Evolutionary conservation across 495 filamentous ascomycete species (phyloP), one percentile per base, ranked within the genome.

Genomic region (Chaetomium tenue): DNA sequence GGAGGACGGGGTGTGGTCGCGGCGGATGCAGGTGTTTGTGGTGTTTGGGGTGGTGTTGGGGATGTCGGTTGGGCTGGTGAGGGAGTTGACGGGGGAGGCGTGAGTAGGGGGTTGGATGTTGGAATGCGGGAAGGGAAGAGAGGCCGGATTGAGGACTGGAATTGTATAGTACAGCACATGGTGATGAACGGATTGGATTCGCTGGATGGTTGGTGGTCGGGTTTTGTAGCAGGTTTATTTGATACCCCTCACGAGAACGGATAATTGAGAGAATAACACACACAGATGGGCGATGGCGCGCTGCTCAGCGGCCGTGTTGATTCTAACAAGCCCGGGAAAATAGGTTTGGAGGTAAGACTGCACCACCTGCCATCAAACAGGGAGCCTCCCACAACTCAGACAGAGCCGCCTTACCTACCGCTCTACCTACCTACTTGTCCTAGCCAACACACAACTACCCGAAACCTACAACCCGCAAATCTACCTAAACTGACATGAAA

Each of bases 1-100:
- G 60, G 93, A 97, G 77, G 91, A 95, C 64, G 92, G 92, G 13
- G 87, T 97, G 63, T 96, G 91, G 86, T 89, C 87, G 46, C 84
- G 86, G 77, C 76, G 92, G 70, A 88, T 90, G 82, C 84, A 90
- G 70, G 84, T 95, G 67, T 92, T 93, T 66, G 90, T 97, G 18
- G 85, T 88, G 69, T 84, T 90, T 37, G 94, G 94, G 1, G 82
- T 96, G 25, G 61, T 94, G 59, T 71, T 81, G 66, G 76, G 77
- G 46, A 42, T 82, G 0, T 56, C 70, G 44, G 75, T 81, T 9
- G 80, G 79, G 11, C 64, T 79, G 33, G 74, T 81, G 26, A 74
- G 75, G 62, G 73, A 61, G 61, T 68, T 82, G 23, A 75, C 76
- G 3, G 77, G 64, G 23, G 68, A 67, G 44, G 62, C 47, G n/a